These are phyloP conservation scores for Lithocarpus polystachyus DNA, from an alignment of 306 rosid genomes.

Conservation along the genomic window DNA sequence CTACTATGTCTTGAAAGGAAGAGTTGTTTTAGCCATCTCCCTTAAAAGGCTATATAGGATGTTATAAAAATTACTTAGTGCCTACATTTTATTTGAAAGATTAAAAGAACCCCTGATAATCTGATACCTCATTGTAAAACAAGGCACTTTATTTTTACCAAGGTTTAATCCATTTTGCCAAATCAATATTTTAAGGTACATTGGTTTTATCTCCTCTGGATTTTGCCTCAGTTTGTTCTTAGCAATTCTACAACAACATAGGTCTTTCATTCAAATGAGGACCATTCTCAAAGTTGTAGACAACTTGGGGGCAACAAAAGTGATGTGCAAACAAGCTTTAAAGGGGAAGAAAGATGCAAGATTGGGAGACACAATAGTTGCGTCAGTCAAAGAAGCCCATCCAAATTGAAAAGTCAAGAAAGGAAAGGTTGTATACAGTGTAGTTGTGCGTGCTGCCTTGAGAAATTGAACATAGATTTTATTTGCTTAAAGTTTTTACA, in stretches of 20 bases:
- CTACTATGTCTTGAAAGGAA: background rate
- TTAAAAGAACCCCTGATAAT: background rate
- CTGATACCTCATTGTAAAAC: background rate
- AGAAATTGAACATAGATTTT: no score
- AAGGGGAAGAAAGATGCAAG: constrained; percentile 80
- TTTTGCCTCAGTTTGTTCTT: background rate
- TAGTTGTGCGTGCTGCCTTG: constrained; percentile 72
- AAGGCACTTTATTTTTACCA: background rate
- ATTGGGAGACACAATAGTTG: constrained; percentile 76
- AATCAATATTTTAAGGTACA: background rate
- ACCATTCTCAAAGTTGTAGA: constrained; percentile 91
- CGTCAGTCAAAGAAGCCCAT: constrained; percentile 89
- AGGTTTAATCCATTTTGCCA: background rate
- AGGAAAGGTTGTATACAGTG: constrained; percentile 64
- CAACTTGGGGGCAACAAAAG: constrained; percentile 78
- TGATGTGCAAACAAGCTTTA: constrained; percentile 86
- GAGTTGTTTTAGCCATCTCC: background rate
- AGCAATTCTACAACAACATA: constrained; percentile 49
- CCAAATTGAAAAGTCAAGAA: constrained; percentile 81
- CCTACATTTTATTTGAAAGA: background rate
- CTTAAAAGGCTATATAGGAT: background rate
- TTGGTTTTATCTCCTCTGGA: background rate
- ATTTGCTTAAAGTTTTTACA: no score
- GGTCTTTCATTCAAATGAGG: constrained; percentile 82
- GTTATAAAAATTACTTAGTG: background rate